Evolutionary conservation across 768 basidiomycete species (phyloP).

Genomic region (Sarcodon aspratus): DNA sequence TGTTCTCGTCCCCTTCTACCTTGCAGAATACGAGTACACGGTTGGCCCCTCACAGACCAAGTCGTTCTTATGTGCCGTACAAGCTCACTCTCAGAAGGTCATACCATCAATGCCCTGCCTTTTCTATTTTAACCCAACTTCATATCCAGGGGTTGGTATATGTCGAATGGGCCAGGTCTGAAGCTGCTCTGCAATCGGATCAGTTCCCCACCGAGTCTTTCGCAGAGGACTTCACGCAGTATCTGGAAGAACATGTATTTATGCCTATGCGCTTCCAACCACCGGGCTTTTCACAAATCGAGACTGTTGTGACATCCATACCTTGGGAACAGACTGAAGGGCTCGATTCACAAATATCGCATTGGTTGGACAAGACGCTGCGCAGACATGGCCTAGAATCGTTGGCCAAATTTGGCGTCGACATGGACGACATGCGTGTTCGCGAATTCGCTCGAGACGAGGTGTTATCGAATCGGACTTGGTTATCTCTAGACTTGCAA

Average conservation of each 20-base stretch:
- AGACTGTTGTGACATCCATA: too few species aligned
- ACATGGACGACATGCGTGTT: neutral
- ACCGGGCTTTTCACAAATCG: too few species aligned
- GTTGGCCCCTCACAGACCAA: neutral
- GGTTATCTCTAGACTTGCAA: neutral
- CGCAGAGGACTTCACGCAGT: too few species aligned
- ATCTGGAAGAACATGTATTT: too few species aligned
- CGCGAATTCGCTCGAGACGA: neutral
- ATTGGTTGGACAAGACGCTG: neutral
- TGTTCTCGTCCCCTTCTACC: conserved; percentile 52
- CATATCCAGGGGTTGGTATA: neutral
- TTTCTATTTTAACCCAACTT: neutral
- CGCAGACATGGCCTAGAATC: neutral
- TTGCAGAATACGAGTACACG: conserved; percentile 35
- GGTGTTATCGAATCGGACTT: neutral
- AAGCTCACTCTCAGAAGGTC: neutral
- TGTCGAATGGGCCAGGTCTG: neutral
- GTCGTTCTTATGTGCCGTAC: neutral
- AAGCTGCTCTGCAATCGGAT: too few species aligned
- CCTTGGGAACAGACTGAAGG: too few species aligned
- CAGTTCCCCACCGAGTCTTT: too few species aligned
- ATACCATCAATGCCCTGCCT: neutral
- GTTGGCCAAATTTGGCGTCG: neutral
- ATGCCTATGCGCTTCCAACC: too few species aligned
- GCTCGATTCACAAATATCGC: neutral